Evolutionary conservation across 331 rosid species (phyloP), one percentile per base, ranked within the genome.

Genomic region (Malus hybrid): DNA sequence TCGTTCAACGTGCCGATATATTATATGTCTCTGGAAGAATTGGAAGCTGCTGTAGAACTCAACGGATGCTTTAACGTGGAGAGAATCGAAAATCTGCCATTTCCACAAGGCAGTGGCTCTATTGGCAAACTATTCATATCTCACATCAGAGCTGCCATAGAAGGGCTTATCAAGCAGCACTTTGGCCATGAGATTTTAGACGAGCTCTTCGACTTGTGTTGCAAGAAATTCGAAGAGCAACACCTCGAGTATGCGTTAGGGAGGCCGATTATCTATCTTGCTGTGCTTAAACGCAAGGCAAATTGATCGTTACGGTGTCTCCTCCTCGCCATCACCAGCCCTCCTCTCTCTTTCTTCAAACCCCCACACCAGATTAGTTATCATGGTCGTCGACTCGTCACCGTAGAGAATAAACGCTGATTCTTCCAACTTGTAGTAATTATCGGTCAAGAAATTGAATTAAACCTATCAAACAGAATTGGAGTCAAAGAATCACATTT

Each of bases 161-260:
- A 63, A 27, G 63, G 48, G 24, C 4, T n/a, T 5, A 19, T 46
- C 32, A 63, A 74, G 61, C 44, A 63, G 71, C 50, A 63, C 4
- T 74, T 74, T 74, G 78, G 78, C 64, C 63, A 63, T 13, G 78
- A 74, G 7, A 48, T 74, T 24, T 18, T 74, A n/a, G 71, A 74
- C n/a, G 71, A 63, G 19, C 78, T 63, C 48, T 63, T 74, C 20
- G 63, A 74, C 24, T 46, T 63, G 70, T 74, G 20, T 64, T 19
- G 3, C 12, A 28, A 44, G 59, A 74, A 74, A 63, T 10, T 65
- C 42, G 77, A 63, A 74, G 77, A 74, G 60, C 31, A 42, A 12
- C 29, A 18, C 29, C 16, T 57, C 15, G 7, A 29, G 15, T 22
- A 10, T 27, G 6, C 1, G 28, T 63, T 24, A 62, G 46, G 62